Base-by-base conservation (phyloP, 495 filamentous ascomycete species). In the Neurospora sp. region DNA sequence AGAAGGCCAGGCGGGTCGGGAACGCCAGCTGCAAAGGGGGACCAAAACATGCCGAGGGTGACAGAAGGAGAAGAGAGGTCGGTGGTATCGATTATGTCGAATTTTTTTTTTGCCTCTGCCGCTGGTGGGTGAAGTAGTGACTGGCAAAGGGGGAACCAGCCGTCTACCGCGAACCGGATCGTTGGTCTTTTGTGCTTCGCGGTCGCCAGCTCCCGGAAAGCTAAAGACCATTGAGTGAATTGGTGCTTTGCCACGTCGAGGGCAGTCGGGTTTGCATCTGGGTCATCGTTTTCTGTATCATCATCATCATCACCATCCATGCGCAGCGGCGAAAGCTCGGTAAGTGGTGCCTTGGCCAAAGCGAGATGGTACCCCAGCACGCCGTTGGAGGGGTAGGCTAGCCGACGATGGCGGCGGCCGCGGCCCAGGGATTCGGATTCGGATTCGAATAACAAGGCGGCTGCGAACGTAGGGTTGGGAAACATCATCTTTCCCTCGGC, bases 61-160 rank as follows among this genome's bases (percentile, higher is more conserved):
- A 24, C 4, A 0, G 45, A 5, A 0, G n/a, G 4, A 10, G 42
- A 43, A 54, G 45, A 59, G 8, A 90, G 78, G 71, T 86, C 87
- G 6, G 86, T 88, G 2, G 88, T 89, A 73, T 91, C 87, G 45
- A 91, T 88, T n/a, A 87, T 80, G 73, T 89, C 82, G 70, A 90
- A 90, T 36, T 79, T 69, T 39, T 73, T 72, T 83, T 8, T 71
- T 71, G 19, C 75, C 74, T 13, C 71, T 62, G 28, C 73, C 74
- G 72, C 40, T 43, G 40, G 17, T 43, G 40, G 17, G 69, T 82
- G 77, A 73, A 86, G 80, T 7, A 89, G 77, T 2, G 83, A 83
- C 69, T 85, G 79, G 59, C 84, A 86, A 24, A 88, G 77, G 1
- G 82, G 74, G 24, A 88, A 77, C 17, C 81, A 82, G 38, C 88